Evolutionary conservation across 257 asterid species (phyloP), one percentile per base, ranked within the genome.

Genomic region (Nyctanthes arbortristis): DNA sequence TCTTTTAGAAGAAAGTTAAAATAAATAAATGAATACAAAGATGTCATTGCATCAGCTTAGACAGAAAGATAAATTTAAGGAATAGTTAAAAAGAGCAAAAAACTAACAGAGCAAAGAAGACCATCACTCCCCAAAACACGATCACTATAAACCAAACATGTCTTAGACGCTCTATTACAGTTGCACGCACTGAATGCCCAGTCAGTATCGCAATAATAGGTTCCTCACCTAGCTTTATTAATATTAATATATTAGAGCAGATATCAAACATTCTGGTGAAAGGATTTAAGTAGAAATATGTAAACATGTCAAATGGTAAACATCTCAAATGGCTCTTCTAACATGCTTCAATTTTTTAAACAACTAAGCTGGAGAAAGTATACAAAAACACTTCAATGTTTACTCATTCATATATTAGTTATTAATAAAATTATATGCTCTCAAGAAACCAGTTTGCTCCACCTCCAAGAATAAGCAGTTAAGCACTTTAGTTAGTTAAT

Each of bases 1-100:
- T 94, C 99, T 94, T 75, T 36, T 65, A 47, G 39, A 70, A 58
- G 68, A 56, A 70, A 75, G 63, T 18, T 62, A 70, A n/a, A 78
- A 67, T n/a, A n/a, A n/a, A n/a, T n/a, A n/a, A n/a, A n/a, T 35
- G 4, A 35, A 35, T 8, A 35, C 2, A 35, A 2, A 35, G 11
- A 1, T 5, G 40, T 35, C 7, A 1, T 35, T 35, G 40, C 11
- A 35, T 5, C 4, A 35, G 1, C 40, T 35, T 35, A 35, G 10
- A 8, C 40, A 35, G 10, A 36, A 36, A 16, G 43, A 36, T 9
- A 11, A 36, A 10, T 1, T 36, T 36, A 36, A 9, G 16, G 16
- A 36, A 36, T 11, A 10, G 12, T 0, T 36, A 36, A 36, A n/a
- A 9, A 36, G 11, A 36, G 16, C 12, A 16, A 36, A 36, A 16